Evolutionary conservation across 192 early-diverging fungal genomes (phyloP).

Genomic region (Podila horticola): DNA sequence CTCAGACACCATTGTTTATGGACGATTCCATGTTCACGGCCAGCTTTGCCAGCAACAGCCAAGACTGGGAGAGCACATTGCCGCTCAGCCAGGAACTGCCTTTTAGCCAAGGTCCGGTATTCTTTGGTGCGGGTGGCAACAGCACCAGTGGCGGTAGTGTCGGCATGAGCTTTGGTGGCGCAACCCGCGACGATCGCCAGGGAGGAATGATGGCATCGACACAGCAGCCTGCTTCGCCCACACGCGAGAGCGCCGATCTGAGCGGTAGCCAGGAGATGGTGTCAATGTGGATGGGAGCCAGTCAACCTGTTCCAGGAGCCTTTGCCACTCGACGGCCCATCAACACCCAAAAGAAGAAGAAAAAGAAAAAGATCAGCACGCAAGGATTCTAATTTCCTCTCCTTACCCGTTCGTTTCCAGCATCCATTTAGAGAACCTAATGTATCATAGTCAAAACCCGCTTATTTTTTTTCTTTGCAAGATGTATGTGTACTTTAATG

Average conservation of each 20-base stretch:
- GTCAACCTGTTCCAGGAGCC: not conserved
- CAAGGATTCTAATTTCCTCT: not conserved
- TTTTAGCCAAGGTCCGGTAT: not conserved
- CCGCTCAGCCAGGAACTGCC: not conserved
- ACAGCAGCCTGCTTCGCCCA: too few relatives aligned
- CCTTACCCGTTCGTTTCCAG: too few relatives aligned
- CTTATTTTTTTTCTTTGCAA: too few relatives aligned
- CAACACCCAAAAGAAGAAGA: not conserved
- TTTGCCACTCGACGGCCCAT: not conserved
- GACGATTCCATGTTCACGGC: not conserved
- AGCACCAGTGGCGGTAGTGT: not conserved
- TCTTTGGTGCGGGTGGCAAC: not conserved
- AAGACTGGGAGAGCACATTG: not conserved
- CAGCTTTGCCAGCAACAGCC: not conserved
- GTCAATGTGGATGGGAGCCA: not conserved
- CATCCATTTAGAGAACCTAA: too few relatives aligned
- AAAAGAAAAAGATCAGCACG: not conserved
- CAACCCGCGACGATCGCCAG: too few relatives aligned
- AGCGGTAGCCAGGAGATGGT: not conserved
- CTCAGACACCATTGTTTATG: not conserved
- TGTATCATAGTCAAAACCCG: too few relatives aligned
- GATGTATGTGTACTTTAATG: too few relatives aligned
- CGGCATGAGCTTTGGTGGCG: not conserved
- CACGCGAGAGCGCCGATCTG: not conserved
- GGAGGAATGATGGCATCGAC: too few relatives aligned